Evolutionary conservation across 495 filamentous ascomycete genomes (phyloP), one percentile per base, ranked within the genome.

Genomic region (Penicillium simplicissimum): DNA sequence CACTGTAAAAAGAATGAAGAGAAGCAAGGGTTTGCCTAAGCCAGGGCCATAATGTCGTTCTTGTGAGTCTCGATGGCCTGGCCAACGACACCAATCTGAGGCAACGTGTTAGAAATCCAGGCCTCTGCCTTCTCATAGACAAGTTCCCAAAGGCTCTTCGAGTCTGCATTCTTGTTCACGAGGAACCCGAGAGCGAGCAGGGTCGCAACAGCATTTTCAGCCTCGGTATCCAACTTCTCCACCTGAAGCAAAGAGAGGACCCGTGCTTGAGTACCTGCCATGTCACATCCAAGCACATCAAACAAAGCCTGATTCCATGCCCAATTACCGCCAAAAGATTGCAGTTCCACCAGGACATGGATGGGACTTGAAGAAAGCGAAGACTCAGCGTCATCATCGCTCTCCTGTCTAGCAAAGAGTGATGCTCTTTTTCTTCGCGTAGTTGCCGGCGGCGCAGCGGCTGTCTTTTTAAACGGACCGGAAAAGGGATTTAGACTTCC

Each of bases 141-240:
- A 71, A 88, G 72, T 65, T 84, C 82, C 86, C 85, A 87, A 23
- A 74, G 68, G n/a, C 79, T 80, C 68, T 72, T 67, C 52, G 76
- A 66, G 6, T 57, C 71, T 0, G 4, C 57, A 51, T 84, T 52
- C 58, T 73, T 77, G 33, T 47, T 60, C 65, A 82, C 74, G 36
- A 89, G 67, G 57, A 69, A 86, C 6, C 65, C 76, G 48, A 87
- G 55, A 9, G 76, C 83, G 40, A 85, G 55, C 14, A 79, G 66
- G 8, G 87, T 88, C 5, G 80, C 79, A 28, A 79, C 58, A 10
- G 65, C 40, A 23, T 37, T 57, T 11, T 14, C 10, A 6, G 34
- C 33, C 4, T 67, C 31, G 0, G 8, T 3, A 42, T 53, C 14
- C 65, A 49, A 1, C 11, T 52, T 21, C 23, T 62, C 55, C 11